Evolutionary conservation across 2,329 filamentous ascomycete genomes (phyloP).

Genomic region (Talaromyces rugulosus): DNA sequence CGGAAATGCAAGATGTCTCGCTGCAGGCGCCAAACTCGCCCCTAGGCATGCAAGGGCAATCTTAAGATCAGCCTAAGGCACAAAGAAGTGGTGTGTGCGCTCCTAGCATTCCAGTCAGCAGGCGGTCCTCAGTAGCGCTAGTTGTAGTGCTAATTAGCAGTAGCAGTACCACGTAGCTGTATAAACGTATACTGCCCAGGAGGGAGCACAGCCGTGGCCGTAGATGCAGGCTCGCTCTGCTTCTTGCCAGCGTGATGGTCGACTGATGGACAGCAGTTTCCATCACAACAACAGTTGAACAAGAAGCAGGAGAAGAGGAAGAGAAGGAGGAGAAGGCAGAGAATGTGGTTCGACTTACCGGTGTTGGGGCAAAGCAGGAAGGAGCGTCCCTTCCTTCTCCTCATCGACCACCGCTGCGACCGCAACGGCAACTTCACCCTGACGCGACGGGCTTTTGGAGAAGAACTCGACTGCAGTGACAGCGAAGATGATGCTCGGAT

Average conservation of each 20-base stretch:
- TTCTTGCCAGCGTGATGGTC: background rate
- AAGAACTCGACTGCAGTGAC: background rate
- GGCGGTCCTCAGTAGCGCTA: background rate
- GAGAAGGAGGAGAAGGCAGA: background rate
- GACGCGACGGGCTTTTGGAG: background rate
- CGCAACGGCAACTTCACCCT: background rate
- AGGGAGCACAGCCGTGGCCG: background rate
- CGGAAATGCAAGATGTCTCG: slow-evolving; percentile 25
- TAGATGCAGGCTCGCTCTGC: background rate
- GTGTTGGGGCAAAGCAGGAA: too few species aligned
- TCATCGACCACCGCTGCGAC: background rate
- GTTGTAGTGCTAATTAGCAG: background rate
- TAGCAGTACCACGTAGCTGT: background rate
- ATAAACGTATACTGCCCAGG: background rate
- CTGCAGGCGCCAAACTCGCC: slow-evolving; percentile 10
- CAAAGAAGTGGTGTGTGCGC: slow-evolving; percentile 8
- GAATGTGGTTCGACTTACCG: background rate
- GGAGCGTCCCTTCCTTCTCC: slow-evolving; percentile 10
- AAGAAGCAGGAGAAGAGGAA: background rate
- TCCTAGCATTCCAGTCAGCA: slow-evolving; percentile 13
- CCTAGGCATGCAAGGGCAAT: slow-evolving; percentile 15
- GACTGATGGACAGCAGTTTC: background rate
- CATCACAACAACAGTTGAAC: background rate
- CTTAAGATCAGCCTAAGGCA: slow-evolving; percentile 10
- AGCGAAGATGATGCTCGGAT: background rate